Conservation (phyloP, 2,329 filamentous ascomycete species). For the Fusarium vanettenii region DNA sequence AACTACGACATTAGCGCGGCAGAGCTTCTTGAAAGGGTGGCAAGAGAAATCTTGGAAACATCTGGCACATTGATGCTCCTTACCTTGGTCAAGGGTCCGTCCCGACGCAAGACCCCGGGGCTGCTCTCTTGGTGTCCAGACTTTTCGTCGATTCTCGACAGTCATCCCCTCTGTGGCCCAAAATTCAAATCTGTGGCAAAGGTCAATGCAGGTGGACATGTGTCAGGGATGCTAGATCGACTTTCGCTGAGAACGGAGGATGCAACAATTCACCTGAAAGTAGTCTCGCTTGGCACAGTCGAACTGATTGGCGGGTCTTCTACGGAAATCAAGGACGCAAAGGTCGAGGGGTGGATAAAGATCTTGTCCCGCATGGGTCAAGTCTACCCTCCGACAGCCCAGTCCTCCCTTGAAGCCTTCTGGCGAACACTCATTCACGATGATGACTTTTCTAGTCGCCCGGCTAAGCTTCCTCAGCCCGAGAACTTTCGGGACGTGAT, state of each 20-base stretch:
- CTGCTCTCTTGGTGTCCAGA: neutral
- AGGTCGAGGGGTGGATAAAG: neutral
- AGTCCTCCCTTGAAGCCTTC: neutral
- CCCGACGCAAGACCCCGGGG: neutral
- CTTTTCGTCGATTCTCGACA: neutral
- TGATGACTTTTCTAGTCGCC: neutral
- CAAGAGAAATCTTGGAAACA: neutral
- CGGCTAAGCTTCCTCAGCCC: neutral
- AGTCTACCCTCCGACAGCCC: neutral
- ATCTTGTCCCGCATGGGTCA: neutral
- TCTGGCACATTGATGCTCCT: neutral
- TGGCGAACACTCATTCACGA: neutral
- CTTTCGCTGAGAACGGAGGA: neutral
- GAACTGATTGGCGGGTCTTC: neutral
- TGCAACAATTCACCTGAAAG: neutral
- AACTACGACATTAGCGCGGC: neutral
- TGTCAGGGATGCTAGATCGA: neutral
- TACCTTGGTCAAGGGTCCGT: neutral
- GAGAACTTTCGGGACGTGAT: neutral
- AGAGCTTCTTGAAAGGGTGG: neutral
- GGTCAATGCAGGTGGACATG: neutral
- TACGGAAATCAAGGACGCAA: neutral
- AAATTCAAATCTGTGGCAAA: neutral
- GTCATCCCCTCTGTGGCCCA: neutral
- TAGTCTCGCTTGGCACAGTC: neutral